A percentile compares a stretch with the other conserved stretches of the same genome.
These are phyloP conservation scores for Microcyclospora tardicrescens DNA, from an alignment of 2,329 filamentous ascomycete genomes.

Conservation along the genomic window DNA sequence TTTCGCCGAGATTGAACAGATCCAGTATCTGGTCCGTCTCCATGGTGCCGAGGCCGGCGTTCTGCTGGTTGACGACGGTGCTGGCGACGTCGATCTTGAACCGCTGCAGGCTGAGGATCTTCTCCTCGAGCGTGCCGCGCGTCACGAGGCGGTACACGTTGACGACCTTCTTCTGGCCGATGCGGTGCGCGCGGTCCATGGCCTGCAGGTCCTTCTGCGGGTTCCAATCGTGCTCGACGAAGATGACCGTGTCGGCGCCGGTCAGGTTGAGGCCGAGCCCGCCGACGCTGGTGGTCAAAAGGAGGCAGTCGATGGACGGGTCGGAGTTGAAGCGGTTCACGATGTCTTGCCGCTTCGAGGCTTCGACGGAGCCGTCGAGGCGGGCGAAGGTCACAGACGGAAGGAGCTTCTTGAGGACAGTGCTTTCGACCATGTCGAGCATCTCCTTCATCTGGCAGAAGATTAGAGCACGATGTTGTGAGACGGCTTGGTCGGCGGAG, in stretches of 20 bases:
- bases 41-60: constrained; percentile 88
- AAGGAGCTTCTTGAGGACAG: constrained; percentile 80
- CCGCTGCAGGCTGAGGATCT: constrained; percentile 88
- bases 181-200: constrained; percentile 96
- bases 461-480: constrained; percentile 85
- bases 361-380: constrained; percentile 87
- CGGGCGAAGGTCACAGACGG: constrained; percentile 85
- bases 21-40: constrained; percentile 97
- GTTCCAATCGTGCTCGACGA: constrained; percentile 99
- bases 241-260: constrained; percentile 95
- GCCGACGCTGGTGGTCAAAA: constrained; percentile 89
- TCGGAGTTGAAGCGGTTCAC: constrained; percentile 99
- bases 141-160: constrained; percentile 97
- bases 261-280: constrained; percentile 90
- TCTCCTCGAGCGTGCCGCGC: constrained; percentile 90
- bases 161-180: constrained; percentile 98
- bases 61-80: constrained; percentile 98
- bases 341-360: constrained; percentile 87
- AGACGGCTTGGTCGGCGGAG: constrained; percentile 64
- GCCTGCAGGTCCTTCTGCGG: constrained; percentile 97
- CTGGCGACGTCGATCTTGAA: constrained; percentile 99
- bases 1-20: constrained; percentile 82
- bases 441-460: constrained; percentile 99
- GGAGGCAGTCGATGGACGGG: constrained; percentile 85
- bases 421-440: constrained; percentile 96